phyloP scores from a whole-genome alignment of 2,329 filamentous ascomycete species.

The Paracamarosporium sp. region DNA sequence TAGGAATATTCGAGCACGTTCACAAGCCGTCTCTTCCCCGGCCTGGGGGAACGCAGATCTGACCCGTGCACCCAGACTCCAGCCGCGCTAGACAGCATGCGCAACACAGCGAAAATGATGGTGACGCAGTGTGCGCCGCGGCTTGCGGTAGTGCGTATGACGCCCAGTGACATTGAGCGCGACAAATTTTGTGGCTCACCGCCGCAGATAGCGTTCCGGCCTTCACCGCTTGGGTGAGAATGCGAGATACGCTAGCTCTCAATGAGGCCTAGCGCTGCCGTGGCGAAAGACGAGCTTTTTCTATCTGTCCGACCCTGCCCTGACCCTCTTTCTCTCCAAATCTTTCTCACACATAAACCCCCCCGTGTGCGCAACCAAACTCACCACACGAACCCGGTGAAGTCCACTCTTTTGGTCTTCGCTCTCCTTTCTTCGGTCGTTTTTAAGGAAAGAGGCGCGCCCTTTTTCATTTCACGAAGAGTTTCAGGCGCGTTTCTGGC shows the following conservation, averaged over 20 bases:
- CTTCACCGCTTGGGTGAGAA: constrained; percentile 25
- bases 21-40: constrained; percentile 12
- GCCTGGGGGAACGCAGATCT: constrained; percentile 12
- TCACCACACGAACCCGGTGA: constrained; percentile 41
- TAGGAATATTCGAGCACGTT: constrained; percentile 16
- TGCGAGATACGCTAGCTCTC: constrained; percentile 14
- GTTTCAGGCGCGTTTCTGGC: constrained; percentile 51
- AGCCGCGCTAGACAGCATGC: constrained; percentile 8
- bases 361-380: constrained; percentile 39
- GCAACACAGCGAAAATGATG: constrained; percentile 1
- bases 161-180: constrained; percentile 18
- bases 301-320: constrained; percentile 9
- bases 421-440: constrained; percentile 48
- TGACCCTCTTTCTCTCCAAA: constrained; percentile 29
- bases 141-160: constrained; percentile 3
- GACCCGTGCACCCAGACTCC: constrained; percentile 7
- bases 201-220: constrained; percentile 15
- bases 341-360: constrained; percentile 34
- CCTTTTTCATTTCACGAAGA: constrained; percentile 46
- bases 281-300: constrained; percentile 24
- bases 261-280: constrained; percentile 19
- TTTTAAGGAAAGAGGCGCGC: constrained; percentile 46
- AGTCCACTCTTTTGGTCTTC: constrained; percentile 51
- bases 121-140: constrained; percentile 1
- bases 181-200: constrained; percentile 27